Conservation (phyloP, 2,329 filamentous ascomycete genomes). For the Akanthomyces dipterigenus region DNA sequence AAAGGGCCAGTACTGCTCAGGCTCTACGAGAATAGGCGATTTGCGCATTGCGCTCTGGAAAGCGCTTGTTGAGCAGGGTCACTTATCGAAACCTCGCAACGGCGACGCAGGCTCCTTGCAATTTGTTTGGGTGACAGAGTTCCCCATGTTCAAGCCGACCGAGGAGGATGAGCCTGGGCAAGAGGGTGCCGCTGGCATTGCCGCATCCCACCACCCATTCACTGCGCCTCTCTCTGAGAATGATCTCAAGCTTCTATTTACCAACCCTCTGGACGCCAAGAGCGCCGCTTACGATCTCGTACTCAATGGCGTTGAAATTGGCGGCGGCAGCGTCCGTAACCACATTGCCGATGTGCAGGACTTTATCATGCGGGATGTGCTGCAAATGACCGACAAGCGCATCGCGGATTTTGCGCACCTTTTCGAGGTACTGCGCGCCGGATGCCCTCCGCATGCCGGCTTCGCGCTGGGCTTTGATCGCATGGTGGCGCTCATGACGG, state of each 20-base stretch:
- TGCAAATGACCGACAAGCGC: constrained; percentile 67
- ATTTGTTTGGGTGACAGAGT: constrained; percentile 83
- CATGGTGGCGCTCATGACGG: constrained; percentile 71
- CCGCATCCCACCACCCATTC: constrained; percentile 91
- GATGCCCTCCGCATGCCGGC: constrained; percentile 91
- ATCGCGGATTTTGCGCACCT: constrained; percentile 81
- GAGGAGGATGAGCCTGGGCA: constrained; percentile 63
- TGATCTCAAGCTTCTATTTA: constrained; percentile 69
- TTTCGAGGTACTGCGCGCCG: constrained; percentile 71
- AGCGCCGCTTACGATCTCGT: constrained; percentile 96
- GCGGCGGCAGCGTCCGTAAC: constrained; percentile 88
- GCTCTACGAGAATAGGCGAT: constrained; percentile 66
- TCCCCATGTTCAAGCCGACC: constrained; percentile 82
- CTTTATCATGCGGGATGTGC: constrained; percentile 74
- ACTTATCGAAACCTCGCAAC: constrained; percentile 40
- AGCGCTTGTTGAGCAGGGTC: constrained; percentile 55
- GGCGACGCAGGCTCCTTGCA: constrained; percentile 41
- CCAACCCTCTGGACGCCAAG: constrained; percentile 62
- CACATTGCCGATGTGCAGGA: constrained; percentile 78
- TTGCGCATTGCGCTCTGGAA: constrained; percentile 65
- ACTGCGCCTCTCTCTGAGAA: constrained; percentile 69
- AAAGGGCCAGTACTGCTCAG: constrained; percentile 47
- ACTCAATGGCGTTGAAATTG: constrained; percentile 89
- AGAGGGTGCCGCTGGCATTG: constrained; percentile 71
- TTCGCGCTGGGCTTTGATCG: constrained; percentile 91